Evolutionary conservation across 345 rosid genomes (phyloP).

Genomic region (Gossypium ekmanianum): DNA sequence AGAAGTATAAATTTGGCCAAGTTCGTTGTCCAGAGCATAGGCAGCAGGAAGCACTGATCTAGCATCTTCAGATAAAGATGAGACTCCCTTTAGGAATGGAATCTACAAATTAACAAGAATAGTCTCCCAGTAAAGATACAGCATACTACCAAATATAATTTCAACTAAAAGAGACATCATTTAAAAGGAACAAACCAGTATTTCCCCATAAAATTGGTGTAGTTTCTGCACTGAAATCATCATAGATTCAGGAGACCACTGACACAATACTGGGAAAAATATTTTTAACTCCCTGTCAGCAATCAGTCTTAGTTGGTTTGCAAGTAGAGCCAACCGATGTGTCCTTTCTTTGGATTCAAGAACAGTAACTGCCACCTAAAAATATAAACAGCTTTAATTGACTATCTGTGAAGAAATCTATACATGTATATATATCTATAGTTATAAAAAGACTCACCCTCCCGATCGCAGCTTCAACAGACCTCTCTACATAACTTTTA

Average conservation of each 20-base stretch:
- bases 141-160: background rate
- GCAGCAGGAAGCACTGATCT: constrained; percentile 83
- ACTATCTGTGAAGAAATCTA: background rate
- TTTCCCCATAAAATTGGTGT: constrained; percentile 82
- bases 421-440: background rate
- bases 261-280: constrained; percentile 59
- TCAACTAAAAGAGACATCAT: constrained; percentile 19
- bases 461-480: constrained; percentile 62
- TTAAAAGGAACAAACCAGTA: constrained; percentile 59
- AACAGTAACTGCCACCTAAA: constrained; percentile 53
- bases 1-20: constrained; percentile 51
- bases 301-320: constrained; percentile 64
- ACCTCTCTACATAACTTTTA: constrained; percentile 57
- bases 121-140: background rate
- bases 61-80: constrained; percentile 72
- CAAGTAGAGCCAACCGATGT: constrained; percentile 81
- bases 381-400: constrained; percentile 17
- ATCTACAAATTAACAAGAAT: constrained; percentile 43
- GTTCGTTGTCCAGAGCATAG: constrained; percentile 55
- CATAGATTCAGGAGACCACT: constrained; percentile 66
- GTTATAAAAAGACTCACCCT: constrained; percentile 49
- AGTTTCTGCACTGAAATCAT: constrained; percentile 52
- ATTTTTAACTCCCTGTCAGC: constrained; percentile 67
- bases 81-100: constrained; percentile 64
- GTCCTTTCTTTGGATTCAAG: constrained; percentile 51